Evolutionary conservation across 306 rosid species (phyloP), one percentile per base, ranked within the genome.

Genomic region (Acacia confusa): DNA sequence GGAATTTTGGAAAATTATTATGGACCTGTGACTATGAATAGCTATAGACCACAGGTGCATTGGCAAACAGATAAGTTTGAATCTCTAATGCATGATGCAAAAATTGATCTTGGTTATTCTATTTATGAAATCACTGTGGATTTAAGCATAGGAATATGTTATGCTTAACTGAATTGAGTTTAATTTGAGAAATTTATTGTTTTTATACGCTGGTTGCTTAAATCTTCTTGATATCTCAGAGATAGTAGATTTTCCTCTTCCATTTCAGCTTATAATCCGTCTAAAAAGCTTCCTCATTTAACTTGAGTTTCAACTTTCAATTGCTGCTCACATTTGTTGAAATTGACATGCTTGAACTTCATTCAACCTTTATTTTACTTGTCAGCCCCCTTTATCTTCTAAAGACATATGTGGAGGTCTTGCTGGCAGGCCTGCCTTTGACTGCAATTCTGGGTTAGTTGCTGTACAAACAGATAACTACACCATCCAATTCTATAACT

Each of bases 391-490:
- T 77, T 78, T 86, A 78, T 83, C 92, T 65, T 78, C 75, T 83
- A 90, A 89, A 70, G 91, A 89, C 74, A 83, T 70, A 72, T 87
- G 86, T 64, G 85, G 89, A 69, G 86, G 79, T 72, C 55, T 78
- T 77, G 77, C 87, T 47, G 84, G 89, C 79, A 91, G 85, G 72
- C 84, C 86, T 83, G 85, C 97, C 82, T 93, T 95, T 76, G 94
- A 92, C 82, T 81, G 85, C 83, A 19, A 84, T 83, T 79, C 93
- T 88, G 99, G 97, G 64, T 69, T 88, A 45, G 91, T 92, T 85
- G 99, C 94, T 41, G 87, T 93, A 83, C 88, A 83, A 57, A 88
- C 99, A 76, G 93, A 89, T 78, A 91, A 92, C 83, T 95, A 93
- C 72, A 81, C 92, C 84, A 82, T 95, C 77, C 99, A 95, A 82